These are phyloP conservation scores for Leptomonas seymouri DNA, from an alignment of 208 protist species.

Conservation along the genomic window DNA sequence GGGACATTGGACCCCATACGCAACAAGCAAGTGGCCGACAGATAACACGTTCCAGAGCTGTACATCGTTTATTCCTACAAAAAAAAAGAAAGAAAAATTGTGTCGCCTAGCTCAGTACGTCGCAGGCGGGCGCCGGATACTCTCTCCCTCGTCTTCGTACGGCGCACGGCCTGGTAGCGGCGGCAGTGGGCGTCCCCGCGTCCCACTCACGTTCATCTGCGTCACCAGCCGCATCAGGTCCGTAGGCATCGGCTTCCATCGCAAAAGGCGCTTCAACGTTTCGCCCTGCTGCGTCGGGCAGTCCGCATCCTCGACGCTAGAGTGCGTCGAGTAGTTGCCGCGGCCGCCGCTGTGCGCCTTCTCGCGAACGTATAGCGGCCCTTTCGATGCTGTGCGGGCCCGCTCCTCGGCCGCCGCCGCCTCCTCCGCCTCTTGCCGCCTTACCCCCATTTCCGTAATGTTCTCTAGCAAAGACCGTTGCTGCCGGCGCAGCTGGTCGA, in stretches of 20 bases:
- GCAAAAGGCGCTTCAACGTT: conserved; percentile 71
- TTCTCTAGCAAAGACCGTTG: conserved; percentile 83
- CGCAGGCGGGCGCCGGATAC: background rate
- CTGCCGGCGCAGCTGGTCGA: conserved; percentile 74
- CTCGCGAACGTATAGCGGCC: conserved; percentile 52
- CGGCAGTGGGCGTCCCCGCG: conserved; percentile 45
- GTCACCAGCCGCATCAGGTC: conserved; percentile 38
- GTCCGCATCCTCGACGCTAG: conserved; percentile 17
- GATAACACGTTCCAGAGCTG: conserved; percentile 11
- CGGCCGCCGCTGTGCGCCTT: conserved; percentile 8
- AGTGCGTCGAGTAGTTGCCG: background rate
- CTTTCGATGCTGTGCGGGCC: conserved; percentile 30
- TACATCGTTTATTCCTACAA: background rate
- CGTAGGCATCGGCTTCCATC: conserved; percentile 81
- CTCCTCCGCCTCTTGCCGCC: conserved; percentile 59
- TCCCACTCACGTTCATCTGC: conserved; percentile 34
- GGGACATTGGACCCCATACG: background rate
- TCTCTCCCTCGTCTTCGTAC: background rate
- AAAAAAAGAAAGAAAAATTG: conserved; percentile 12
- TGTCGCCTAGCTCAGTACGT: conserved; percentile 6
- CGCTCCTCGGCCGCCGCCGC: conserved; percentile 36
- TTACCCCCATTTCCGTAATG: conserved; percentile 76
- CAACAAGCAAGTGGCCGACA: conserved; percentile 6
- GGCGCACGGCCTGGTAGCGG: conserved; percentile 26
- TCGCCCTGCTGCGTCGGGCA: conserved; percentile 49